phyloP scores from a whole-genome alignment of 2,329 filamentous ascomycete genomes.

The Colletotrichum horii region DNA sequence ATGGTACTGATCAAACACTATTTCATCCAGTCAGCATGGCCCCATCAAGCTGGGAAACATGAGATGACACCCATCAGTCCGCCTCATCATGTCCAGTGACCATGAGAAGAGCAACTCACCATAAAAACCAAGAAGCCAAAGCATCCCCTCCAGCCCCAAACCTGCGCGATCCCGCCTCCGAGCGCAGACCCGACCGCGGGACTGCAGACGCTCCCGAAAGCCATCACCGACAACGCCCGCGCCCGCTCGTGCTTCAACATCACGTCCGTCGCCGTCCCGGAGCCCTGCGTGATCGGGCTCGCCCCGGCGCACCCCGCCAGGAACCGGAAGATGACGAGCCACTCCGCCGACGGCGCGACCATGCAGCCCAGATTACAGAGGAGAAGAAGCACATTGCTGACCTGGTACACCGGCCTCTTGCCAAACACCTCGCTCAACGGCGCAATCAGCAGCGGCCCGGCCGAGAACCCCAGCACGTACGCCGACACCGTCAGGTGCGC shows the following conservation, averaged over 20 bases:
- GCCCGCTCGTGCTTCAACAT: conserved; percentile 3
- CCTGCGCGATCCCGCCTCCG: not conserved
- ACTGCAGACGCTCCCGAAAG: conserved; percentile 9
- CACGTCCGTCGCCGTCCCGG: not conserved
- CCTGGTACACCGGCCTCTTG: not conserved
- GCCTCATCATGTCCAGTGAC: not conserved
- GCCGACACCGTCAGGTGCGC: conserved; percentile 3
- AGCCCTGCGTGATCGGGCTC: conserved; percentile 5
- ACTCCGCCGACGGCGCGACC: not conserved
- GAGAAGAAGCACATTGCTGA: not conserved
- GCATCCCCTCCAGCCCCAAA: conserved; percentile 2
- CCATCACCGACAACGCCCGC: not conserved
- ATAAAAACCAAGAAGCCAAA: not conserved
- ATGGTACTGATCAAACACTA: not conserved
- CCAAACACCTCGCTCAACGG: not conserved
- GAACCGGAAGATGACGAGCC: conserved; percentile 1
- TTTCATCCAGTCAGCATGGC: not conserved
- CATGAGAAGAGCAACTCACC: not conserved
- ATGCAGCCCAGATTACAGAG: conserved; percentile 2
- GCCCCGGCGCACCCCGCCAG: conserved; percentile 1
- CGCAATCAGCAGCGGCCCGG: conserved; percentile 2
- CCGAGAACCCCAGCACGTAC: conserved; percentile 9
- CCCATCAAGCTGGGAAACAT: no score
- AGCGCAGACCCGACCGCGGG: not conserved
- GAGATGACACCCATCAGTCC: not conserved